Evolutionary conservation across 2,329 filamentous ascomycete species (phyloP).

Genomic region (Fusarium begoniae): DNA sequence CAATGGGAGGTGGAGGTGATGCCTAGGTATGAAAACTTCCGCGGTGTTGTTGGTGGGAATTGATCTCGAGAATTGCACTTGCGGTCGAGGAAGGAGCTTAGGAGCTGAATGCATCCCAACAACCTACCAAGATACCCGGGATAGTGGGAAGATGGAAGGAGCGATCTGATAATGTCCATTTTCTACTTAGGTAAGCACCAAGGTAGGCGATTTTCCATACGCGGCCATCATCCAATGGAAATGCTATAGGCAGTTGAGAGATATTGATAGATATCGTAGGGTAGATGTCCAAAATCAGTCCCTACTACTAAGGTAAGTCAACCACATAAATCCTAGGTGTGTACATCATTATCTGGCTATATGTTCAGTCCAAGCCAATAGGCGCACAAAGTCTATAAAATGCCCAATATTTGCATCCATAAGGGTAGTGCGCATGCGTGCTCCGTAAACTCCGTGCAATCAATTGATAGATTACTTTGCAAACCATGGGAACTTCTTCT

Average conservation of each 20-base stretch:
- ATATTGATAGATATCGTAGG: background rate
- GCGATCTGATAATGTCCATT: background rate
- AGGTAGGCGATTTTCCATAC: background rate
- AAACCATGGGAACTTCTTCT: conserved; percentile 75
- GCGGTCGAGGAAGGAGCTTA: background rate
- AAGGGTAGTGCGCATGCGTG: conserved; percentile 17
- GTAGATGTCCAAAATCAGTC: conserved; percentile 20
- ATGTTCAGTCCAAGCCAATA: conserved; percentile 17
- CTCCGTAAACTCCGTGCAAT: conserved; percentile 42
- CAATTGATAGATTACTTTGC: conserved; percentile 53
- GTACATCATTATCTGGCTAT: conserved; percentile 6
- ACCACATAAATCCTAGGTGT: conserved; percentile 6
- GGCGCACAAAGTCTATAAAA: conserved; percentile 34
- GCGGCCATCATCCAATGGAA: background rate
- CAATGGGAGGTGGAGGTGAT: background rate
- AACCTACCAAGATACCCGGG: background rate
- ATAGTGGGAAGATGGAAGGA: background rate
- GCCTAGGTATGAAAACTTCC: background rate
- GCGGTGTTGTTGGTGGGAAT: background rate
- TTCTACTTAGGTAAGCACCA: background rate
- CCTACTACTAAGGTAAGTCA: background rate
- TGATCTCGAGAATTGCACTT: background rate
- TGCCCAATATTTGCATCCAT: conserved; percentile 22
- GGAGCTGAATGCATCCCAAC: background rate
- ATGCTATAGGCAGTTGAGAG: background rate